Evolutionary conservation across 176 grass and related monocot genomes (phyloP), one percentile per base, ranked within the genome.

Genomic region (Coix lacrymajobi): DNA sequence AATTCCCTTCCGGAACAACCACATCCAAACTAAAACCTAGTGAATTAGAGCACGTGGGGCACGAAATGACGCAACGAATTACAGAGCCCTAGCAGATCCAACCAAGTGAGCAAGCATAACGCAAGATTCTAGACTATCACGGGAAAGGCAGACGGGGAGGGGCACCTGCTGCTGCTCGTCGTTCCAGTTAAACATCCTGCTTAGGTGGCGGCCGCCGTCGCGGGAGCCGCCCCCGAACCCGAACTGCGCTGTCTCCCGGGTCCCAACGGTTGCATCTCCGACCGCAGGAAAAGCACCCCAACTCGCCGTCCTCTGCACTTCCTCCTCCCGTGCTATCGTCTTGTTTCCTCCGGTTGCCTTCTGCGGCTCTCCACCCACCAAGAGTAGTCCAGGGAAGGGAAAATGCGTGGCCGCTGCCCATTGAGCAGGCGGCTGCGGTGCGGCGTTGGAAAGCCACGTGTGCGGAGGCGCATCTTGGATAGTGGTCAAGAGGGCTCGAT

Each of bases 401-500:
- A 33, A 58, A 76, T 52, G 71, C 87, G 87, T 89, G 87, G 82
- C 54, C 24, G 11, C 61, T 17, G 25, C n/a, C 19, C 6, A 80
- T 19, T 68, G 69, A 74, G 28, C 74, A 6, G 20, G 36, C 68
- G 28, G 67, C 41, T 7, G 51, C 22, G 31, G 51, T 56, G 84
- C 58, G 32, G 58, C 32, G 33, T 7, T 29, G 65, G 22, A 19
- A 16, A 51, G 87, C 87, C 91, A 93, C 87, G 87, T 93, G 77
- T 89, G 72, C 60, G 49, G 31, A 26, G 25, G 46, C 72, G 73
- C 91, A 85, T 90, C 91, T 86, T 6, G 33, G 51, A 1, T 87
- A 62, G 87, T 90, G 91, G 91, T 33, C 39, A 67, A 87, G 81
- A 89, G 31, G 22, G 34, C 81, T 82, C 87, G 78, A 93, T 93